A percentile compares a stretch with the other conserved stretches of the same genome.
Evolutionary conservation across 2,329 filamentous ascomycete species (phyloP).

Genomic region (Lomentospora prolificans): DNA sequence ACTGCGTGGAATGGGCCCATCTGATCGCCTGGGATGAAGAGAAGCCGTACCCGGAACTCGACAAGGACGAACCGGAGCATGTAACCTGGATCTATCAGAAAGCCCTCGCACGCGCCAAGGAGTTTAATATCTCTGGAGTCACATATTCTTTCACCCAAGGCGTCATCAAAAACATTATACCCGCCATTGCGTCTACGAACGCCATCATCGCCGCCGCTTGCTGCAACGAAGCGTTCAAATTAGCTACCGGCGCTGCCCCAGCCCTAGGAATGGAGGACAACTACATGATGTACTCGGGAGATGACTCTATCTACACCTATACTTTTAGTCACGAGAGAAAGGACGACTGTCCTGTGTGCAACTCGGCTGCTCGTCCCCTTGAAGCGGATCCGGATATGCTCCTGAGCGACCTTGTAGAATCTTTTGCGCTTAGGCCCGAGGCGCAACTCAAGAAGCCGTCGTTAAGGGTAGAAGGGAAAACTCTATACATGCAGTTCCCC

Average conservation of each 20-base stretch:
- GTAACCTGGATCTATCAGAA: conserved; percentile 94
- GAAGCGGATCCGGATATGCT: conserved; percentile 61
- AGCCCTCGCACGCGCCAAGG: conserved; percentile 66
- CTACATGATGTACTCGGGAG: conserved; percentile 99
- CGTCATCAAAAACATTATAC: conserved; percentile 98
- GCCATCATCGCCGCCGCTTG: conserved; percentile 92
- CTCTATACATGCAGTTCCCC: conserved; percentile 82
- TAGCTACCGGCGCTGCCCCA: conserved; percentile 73
- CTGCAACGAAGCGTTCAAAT: conserved; percentile 95
- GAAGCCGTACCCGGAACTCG: conserved; percentile 72
- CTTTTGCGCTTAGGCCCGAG: conserved; percentile 72
- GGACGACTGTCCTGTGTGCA: conserved; percentile 89
- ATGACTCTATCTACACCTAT: conserved; percentile 93
- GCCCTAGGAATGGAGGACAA: conserved; percentile 70
- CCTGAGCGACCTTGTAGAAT: conserved; percentile 76
- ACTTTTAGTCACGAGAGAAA: conserved; percentile 95
- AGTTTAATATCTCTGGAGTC: conserved; percentile 86
- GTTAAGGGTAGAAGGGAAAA: conserved; percentile 67
- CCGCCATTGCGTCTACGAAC: conserved; percentile 94
- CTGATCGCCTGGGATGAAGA: conserved; percentile 93
- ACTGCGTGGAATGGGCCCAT: conserved; percentile 98
- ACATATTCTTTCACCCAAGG: conserved; percentile 95
- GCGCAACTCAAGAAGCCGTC: conserved; percentile 92
- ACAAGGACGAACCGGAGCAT: conserved; percentile 94
- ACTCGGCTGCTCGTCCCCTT: conserved; percentile 68